These are phyloP conservation scores for Austroboletus rostrupii DNA, from an alignment of 1,284 basidiomycete species.

Conservation along the genomic window DNA sequence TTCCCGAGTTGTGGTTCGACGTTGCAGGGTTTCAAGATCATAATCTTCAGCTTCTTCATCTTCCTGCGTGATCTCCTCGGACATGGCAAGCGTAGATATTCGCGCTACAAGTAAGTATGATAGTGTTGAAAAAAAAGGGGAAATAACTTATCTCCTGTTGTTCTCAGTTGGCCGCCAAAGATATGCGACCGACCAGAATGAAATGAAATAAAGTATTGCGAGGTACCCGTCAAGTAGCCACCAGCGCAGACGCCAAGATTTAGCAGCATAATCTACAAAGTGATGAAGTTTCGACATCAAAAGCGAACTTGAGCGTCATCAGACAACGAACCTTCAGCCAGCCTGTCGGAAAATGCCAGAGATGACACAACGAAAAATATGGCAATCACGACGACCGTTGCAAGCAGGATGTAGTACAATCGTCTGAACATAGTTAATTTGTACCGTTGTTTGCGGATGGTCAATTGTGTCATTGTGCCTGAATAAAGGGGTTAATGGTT, in stretches of 20 bases:
- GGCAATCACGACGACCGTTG: constrained; percentile 78
- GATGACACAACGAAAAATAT: constrained; percentile 93
- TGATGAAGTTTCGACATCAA: neutral
- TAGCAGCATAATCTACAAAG: constrained; percentile 79
- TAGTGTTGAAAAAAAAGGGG: neutral
- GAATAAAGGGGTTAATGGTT: constrained; percentile 9
- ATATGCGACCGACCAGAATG: constrained; percentile 82
- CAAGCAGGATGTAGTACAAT: constrained; percentile 85
- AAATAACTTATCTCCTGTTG: constrained; percentile 77
- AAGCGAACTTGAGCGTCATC: neutral
- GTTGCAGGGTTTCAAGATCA: constrained; percentile 74
- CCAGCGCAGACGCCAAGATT: constrained; percentile 94
- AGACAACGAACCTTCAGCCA: constrained; percentile 69
- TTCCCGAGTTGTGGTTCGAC: constrained; percentile 46
- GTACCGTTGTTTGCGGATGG: constrained; percentile 80
- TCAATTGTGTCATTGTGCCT: constrained; percentile 85
- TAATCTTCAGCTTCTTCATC: constrained; percentile 93
- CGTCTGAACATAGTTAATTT: constrained; percentile 85
- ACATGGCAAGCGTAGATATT: constrained; percentile 72
- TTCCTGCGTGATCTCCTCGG: constrained; percentile 82
- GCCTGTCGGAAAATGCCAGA: constrained; percentile 84
- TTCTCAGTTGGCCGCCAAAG: constrained; percentile 92
- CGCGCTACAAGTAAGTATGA: constrained; percentile 24
- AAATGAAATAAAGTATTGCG: constrained; percentile 76
- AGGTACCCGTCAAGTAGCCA: constrained; percentile 97